Conservation (phyloP, 495 filamentous ascomycete species). For the Acidiella bohemica region DNA sequence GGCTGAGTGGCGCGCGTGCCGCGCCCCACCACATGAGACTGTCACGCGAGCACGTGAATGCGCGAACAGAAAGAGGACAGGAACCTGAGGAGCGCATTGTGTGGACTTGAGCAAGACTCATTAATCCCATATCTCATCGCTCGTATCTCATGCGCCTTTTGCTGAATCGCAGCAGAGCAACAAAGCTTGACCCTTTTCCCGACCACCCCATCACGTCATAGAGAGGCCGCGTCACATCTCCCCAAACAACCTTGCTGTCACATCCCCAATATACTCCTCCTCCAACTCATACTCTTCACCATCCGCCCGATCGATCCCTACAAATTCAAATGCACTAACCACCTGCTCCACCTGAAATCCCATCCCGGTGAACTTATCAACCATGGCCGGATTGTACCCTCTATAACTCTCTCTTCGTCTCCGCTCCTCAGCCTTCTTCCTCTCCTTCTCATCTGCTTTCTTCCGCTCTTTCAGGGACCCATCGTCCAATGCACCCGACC, state of each 20-base stretch:
- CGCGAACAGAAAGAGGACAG: no score
- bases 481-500: constrained; percentile 35
- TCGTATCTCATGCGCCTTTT: no score
- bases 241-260: constrained; percentile 70
- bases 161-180: no score
- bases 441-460: constrained; percentile 31
- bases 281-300: constrained; percentile 74
- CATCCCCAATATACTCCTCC: constrained; percentile 77
- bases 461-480: constrained; percentile 28
- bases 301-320: constrained; percentile 63
- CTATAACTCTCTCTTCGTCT: constrained; percentile 41
- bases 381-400: constrained; percentile 74
- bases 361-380: constrained; percentile 86
- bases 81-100: no score
- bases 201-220: no score
- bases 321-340: constrained; percentile 68
- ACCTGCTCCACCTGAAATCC: constrained; percentile 85
- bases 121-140: no score
- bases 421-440: constrained; percentile 39
- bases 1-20: no score
- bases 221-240: no score
- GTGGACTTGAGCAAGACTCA: no score
- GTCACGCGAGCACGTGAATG: no score
- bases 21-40: no score
- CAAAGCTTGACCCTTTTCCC: no score